Conservation (phyloP, 192 early-diverging fungal species). For the Diversispora eburnea region DNA sequence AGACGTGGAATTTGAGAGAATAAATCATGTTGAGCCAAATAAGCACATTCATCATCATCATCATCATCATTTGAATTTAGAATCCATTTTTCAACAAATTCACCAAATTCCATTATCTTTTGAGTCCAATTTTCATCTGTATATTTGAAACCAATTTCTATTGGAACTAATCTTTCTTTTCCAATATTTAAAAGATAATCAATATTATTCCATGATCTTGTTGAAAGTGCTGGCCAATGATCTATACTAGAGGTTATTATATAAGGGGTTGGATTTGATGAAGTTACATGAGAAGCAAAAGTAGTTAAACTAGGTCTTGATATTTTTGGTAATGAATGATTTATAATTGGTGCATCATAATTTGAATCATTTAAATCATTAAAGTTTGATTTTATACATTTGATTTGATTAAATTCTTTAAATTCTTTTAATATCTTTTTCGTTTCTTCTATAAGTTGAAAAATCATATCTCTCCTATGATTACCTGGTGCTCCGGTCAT, state of each 20-base stretch:
- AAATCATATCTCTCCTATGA: conserved; percentile 30
- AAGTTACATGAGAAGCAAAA: conserved; percentile 40
- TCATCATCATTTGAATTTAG: background rate
- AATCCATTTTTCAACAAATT: conserved; percentile 59
- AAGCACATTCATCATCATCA: conserved; percentile 38
- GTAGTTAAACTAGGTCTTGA: conserved; percentile 36
- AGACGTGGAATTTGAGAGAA: conserved; percentile 73
- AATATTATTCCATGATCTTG: conserved; percentile 57
- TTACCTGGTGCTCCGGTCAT: conserved; percentile 54
- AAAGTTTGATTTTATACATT: background rate
- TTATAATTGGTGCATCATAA: conserved; percentile 25
- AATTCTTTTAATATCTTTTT: conserved; percentile 23
- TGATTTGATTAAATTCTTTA: background rate
- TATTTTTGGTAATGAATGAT: conserved; percentile 30
- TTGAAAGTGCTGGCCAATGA: conserved; percentile 67
- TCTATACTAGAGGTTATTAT: conserved; percentile 51
- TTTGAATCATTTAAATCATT: background rate
- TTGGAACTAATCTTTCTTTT: conserved; percentile 68
- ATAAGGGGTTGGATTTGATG: conserved; percentile 38
- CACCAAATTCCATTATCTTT: conserved; percentile 62
- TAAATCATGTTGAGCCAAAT: conserved; percentile 86
- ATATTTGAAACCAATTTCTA: conserved; percentile 79
- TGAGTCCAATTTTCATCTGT: conserved; percentile 76
- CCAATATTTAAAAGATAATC: conserved; percentile 59
- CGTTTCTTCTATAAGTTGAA: conserved; percentile 31